phyloP scores from a whole-genome alignment of 2,329 filamentous ascomycete genomes.

The Penicillium frequentans region DNA sequence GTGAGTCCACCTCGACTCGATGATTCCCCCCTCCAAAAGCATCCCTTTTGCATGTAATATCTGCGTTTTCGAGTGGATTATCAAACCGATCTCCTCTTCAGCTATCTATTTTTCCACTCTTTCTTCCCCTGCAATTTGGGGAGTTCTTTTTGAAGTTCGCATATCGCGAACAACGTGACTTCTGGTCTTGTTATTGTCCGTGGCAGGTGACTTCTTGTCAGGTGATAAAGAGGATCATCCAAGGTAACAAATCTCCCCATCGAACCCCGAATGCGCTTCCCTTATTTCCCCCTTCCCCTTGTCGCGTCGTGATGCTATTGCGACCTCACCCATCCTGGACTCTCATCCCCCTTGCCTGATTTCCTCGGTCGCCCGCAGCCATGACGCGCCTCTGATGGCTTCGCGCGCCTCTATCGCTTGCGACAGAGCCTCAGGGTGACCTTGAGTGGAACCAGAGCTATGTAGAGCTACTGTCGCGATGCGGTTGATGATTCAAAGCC shows the following conservation, averaged over 20 bases:
- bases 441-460: neutral
- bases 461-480: slow-evolving; percentile 1
- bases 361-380: slow-evolving; percentile 23
- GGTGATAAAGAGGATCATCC: slow-evolving; percentile 44
- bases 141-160: slow-evolving; percentile 28
- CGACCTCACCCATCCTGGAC: slow-evolving; percentile 8
- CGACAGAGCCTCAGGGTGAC: neutral
- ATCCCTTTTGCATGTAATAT: slow-evolving; percentile 33
- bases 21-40: slow-evolving; percentile 28
- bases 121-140: slow-evolving; percentile 20
- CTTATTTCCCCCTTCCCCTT: slow-evolving; percentile 10
- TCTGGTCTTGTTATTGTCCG: slow-evolving; percentile 38
- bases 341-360: slow-evolving; percentile 20
- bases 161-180: slow-evolving; percentile 29
- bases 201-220: slow-evolving; percentile 47
- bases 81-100: slow-evolving; percentile 18
- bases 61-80: slow-evolving; percentile 19
- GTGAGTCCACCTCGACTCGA: slow-evolving; percentile 42
- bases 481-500: neutral
- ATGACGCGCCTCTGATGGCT: slow-evolving; percentile 30
- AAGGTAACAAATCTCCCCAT: slow-evolving; percentile 31
- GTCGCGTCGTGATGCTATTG: slow-evolving; percentile 12
- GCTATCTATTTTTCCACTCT: neutral
- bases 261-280: slow-evolving; percentile 9
- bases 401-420: slow-evolving; percentile 1